These are phyloP conservation scores for Zalaria sp. DNA, from an alignment of 2,329 filamentous ascomycete genomes.

Conservation along the genomic window DNA sequence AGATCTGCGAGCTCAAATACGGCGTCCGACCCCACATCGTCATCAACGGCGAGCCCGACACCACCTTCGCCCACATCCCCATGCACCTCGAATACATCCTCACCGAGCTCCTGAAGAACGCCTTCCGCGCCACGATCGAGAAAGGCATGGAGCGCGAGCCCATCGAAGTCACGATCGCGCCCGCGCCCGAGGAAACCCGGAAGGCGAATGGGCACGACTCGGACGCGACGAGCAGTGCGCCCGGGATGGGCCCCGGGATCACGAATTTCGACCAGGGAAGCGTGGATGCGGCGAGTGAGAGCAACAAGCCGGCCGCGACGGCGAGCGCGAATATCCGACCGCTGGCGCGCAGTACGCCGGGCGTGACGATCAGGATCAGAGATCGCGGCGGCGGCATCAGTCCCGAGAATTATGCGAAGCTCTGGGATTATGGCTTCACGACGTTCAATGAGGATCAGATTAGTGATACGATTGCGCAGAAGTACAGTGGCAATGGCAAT, in stretches of 20 bases:
- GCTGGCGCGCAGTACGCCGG: constrained; percentile 45
- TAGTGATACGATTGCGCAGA: constrained; percentile 28
- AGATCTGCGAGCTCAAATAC: constrained; percentile 94
- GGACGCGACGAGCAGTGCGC: too few species aligned
- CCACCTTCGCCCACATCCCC: constrained; percentile 86
- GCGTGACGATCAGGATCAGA: constrained; percentile 87
- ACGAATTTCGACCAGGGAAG: constrained; percentile 21
- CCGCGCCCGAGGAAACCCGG: constrained; percentile 37
- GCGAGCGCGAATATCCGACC: constrained; percentile 26
- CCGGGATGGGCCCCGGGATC: constrained; percentile 8
- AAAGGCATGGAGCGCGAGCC: constrained; percentile 65
- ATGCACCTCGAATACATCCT: constrained; percentile 97
- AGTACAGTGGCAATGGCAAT: constrained; percentile 22
- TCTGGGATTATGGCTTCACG: constrained; percentile 97
- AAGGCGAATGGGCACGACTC: constrained; percentile 4
- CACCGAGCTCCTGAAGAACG: constrained; percentile 92
- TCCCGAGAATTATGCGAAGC: constrained; percentile 67
- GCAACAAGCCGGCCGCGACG: constrained; percentile 10
- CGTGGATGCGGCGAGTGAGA: constrained; percentile 18
- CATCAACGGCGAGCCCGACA: constrained; percentile 73
- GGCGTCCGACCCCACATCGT: constrained; percentile 68
- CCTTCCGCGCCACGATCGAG: constrained; percentile 87
- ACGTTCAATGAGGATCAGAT: constrained; percentile 65
- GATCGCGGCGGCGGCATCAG: constrained; percentile 91
- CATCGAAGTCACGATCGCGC: constrained; percentile 84